A percentile compares a stretch with the other conserved stretches of the same genome.
phyloP scores from a whole-genome alignment of 2,329 filamentous ascomycete genomes.

The Neopestalotiopsis clavispora region DNA sequence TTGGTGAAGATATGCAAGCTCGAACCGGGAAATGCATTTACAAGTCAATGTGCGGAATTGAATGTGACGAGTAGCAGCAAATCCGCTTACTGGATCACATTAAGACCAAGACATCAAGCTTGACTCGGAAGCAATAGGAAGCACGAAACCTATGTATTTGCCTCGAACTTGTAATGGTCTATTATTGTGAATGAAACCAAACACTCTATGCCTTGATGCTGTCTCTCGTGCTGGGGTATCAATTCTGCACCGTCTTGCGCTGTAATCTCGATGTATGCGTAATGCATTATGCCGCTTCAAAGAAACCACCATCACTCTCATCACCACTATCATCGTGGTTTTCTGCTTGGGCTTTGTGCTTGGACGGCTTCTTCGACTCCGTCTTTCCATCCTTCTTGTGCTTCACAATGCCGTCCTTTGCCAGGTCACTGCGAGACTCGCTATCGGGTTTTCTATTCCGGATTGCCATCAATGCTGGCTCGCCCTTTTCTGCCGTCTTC shows the following conservation, averaged over 20 bases:
- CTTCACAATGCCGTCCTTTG: conserved; percentile 20
- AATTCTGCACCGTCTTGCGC: conserved; percentile 3
- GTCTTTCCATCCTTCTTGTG: conserved; percentile 25
- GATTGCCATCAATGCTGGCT: conserved; percentile 30
- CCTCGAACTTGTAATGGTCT: too few relatives aligned
- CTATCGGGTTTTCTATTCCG: conserved; percentile 31
- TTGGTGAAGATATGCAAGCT: too few relatives aligned
- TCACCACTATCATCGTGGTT: conserved; percentile 42
- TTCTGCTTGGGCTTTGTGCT: conserved; percentile 39
- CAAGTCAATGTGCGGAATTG: too few relatives aligned
- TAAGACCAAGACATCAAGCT: too few relatives aligned
- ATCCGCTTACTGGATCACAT: too few relatives aligned
- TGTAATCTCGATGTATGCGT: neutral
- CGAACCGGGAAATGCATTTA: too few relatives aligned
- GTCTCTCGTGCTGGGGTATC: conserved; percentile 18
- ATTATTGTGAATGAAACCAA: neutral
- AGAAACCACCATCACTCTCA: conserved; percentile 63
- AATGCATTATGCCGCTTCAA: conserved; percentile 44
- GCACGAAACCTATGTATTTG: too few relatives aligned
- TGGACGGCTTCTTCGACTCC: conserved; percentile 30
- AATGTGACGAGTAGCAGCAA: too few relatives aligned
- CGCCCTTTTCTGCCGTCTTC: conserved; percentile 55
- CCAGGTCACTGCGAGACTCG: conserved; percentile 20
- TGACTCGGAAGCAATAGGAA: too few relatives aligned
- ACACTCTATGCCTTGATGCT: neutral